phyloP scores from a whole-genome alignment of 2,329 filamentous ascomycete species.

The Hypoxylon sp. region DNA sequence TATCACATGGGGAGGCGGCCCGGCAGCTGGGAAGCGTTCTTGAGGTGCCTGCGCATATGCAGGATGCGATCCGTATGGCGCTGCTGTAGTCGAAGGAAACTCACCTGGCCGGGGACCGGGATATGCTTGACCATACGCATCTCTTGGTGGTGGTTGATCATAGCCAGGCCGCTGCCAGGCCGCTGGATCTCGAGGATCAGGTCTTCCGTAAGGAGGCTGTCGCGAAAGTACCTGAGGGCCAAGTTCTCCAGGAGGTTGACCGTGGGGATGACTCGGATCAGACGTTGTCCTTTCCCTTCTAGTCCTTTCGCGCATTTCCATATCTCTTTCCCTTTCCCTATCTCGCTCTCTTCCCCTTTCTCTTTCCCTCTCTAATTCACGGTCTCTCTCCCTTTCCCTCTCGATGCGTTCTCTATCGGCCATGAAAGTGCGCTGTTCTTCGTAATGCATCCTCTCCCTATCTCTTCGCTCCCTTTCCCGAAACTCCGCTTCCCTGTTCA shows the following conservation, averaged over 20 bases:
- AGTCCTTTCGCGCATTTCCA: constrained; percentile 51
- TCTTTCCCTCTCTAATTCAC: constrained; percentile 47
- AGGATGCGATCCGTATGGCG: constrained; percentile 56
- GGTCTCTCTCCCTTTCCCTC: constrained; percentile 58
- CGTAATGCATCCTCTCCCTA: constrained; percentile 59
- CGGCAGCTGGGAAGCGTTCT: constrained; percentile 58
- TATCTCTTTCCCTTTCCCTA: constrained; percentile 54
- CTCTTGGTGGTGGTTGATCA: constrained; percentile 56
- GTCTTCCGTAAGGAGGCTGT: constrained; percentile 58
- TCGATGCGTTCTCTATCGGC: constrained; percentile 58
- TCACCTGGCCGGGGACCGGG: constrained; percentile 62
- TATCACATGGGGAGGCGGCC: constrained; percentile 51
- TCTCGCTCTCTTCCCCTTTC: constrained; percentile 59
- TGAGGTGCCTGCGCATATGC: constrained; percentile 55
- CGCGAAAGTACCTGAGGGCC: constrained; percentile 56
- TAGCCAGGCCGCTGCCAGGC: constrained; percentile 58
- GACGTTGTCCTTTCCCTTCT: constrained; percentile 63
- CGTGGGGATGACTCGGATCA: constrained; percentile 61
- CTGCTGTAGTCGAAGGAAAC: constrained; percentile 60
- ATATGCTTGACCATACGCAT: constrained; percentile 59
- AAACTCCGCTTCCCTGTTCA: constrained; percentile 58
- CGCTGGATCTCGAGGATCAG: constrained; percentile 51
- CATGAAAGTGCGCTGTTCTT: constrained; percentile 51
- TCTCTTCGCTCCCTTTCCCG: constrained; percentile 62
- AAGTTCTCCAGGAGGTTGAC: constrained; percentile 62